Evolutionary conservation across 768 basidiomycete species (phyloP).

Genomic region (Asterophora lycoperdoides): DNA sequence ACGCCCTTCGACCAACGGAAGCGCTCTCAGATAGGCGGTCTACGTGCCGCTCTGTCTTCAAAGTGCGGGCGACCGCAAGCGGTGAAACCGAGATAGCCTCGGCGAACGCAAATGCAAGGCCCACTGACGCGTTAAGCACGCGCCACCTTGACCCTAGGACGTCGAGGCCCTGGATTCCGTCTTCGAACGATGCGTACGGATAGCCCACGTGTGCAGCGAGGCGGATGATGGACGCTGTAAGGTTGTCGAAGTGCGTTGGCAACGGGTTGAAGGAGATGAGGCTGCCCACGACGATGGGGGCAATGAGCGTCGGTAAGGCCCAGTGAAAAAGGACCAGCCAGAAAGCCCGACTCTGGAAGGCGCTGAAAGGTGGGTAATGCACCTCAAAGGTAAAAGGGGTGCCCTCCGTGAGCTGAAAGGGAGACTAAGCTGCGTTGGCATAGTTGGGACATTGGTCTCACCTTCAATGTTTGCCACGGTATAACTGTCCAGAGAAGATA

Average conservation of each 20-base stretch:
- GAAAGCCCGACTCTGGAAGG: slow-evolving; percentile 44
- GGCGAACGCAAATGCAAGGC: slow-evolving; percentile 63
- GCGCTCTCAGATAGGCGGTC: slow-evolving; percentile 12
- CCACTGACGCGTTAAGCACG: slow-evolving; percentile 49
- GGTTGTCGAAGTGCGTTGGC: slow-evolving; percentile 47
- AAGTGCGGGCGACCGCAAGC: slow-evolving; percentile 26
- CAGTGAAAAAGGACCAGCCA: slow-evolving; percentile 58
- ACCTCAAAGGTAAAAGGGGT: slow-evolving; percentile 25
- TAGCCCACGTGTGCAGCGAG: slow-evolving; percentile 60
- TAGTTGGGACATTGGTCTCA: slow-evolving; percentile 21
- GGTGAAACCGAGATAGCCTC: slow-evolving; percentile 57
- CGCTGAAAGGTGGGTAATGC: slow-evolving; percentile 44
- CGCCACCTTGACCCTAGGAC: slow-evolving; percentile 54
- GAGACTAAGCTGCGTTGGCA: not conserved
- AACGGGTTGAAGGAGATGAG: slow-evolving; percentile 59
- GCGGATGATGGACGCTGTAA: slow-evolving; percentile 61
- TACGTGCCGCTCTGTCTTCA: slow-evolving; percentile 23
- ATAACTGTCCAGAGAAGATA: slow-evolving; percentile 49
- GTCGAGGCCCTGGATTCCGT: slow-evolving; percentile 39
- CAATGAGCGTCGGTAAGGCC: slow-evolving; percentile 54
- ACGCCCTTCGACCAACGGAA: slow-evolving; percentile 13
- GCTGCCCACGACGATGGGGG: slow-evolving; percentile 54
- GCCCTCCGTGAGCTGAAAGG: slow-evolving; percentile 17
- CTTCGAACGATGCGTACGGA: slow-evolving; percentile 36
- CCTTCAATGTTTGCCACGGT: slow-evolving; percentile 48